Conservation (phyloP, 148 eudicot genomes). For the Nepenthes mirabilis region DNA sequence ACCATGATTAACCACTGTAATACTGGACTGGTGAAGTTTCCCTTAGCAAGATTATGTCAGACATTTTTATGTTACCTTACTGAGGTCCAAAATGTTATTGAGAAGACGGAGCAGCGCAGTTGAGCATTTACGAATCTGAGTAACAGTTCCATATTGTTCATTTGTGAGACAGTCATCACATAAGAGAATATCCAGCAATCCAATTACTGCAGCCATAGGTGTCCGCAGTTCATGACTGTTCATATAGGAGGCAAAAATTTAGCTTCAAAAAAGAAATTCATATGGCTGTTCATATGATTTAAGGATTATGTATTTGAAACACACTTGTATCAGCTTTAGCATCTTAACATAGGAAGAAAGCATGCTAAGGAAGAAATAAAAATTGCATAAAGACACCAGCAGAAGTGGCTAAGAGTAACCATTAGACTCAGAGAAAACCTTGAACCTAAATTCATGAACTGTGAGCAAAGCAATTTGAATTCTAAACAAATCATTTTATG, state of each 20-base stretch:
- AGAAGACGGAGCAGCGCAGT: constrained; percentile 87
- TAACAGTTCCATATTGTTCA: constrained; percentile 69
- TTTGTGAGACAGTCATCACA: constrained; percentile 80
- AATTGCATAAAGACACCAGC: no score
- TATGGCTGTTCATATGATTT: no score
- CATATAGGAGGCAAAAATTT: constrained; percentile 3
- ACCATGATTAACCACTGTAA: no score
- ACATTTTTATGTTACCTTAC: constrained; percentile 43
- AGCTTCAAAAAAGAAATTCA: constrained; percentile 8
- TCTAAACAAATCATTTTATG: no score
- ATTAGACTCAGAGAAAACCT: no score
- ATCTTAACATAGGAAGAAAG: no score
- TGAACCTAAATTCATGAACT: no score
- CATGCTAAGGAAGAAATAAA: no score
- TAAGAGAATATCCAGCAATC: constrained; percentile 84
- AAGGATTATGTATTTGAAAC: no score
- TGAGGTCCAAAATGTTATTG: constrained; percentile 90
- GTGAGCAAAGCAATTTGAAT: no score
- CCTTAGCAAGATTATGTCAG: background rate
- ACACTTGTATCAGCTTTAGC: no score
- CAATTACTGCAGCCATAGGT: constrained; percentile 99
- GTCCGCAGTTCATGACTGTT: constrained; percentile 94
- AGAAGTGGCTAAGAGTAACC: no score
- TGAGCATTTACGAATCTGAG: constrained; percentile 90
- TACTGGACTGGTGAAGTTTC: background rate